These are phyloP conservation scores for Huiozyma sinensis DNA, from an alignment of 805 yeast genomes.

Conservation along the genomic window DNA sequence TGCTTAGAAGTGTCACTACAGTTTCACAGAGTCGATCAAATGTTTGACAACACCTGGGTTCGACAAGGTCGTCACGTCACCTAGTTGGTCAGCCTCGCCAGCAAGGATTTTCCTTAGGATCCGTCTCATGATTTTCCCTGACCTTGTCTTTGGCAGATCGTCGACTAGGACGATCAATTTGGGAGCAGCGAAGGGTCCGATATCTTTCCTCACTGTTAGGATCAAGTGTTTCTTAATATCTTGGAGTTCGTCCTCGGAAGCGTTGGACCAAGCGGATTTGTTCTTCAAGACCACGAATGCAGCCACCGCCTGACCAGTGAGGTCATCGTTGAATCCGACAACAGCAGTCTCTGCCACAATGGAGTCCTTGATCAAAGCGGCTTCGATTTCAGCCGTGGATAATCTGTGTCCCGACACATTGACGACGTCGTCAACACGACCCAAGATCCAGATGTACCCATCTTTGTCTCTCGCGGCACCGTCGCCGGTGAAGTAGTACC, in stretches of 20 bases:
- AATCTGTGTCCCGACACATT: slow-evolving; percentile 80
- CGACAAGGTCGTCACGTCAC: slow-evolving; percentile 68
- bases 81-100: slow-evolving; percentile 69
- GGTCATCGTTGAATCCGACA: slow-evolving; percentile 71
- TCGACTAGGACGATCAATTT: slow-evolving; percentile 59
- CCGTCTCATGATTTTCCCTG: slow-evolving; percentile 83
- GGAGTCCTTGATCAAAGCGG: slow-evolving; percentile 63
- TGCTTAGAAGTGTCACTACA: slow-evolving; percentile 4
- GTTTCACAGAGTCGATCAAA: slow-evolving; percentile 43
- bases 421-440: slow-evolving; percentile 83
- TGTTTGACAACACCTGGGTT: slow-evolving; percentile 67
- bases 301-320: slow-evolving; percentile 80
- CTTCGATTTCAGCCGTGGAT: slow-evolving; percentile 84
- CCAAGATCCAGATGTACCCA: slow-evolving; percentile 78
- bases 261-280: slow-evolving; percentile 25
- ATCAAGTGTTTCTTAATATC: slow-evolving; percentile 53
- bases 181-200: slow-evolving; percentile 84
- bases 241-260: slow-evolving; percentile 35
- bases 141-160: slow-evolving; percentile 78
- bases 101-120: slow-evolving; percentile 68
- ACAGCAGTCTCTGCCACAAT: slow-evolving; percentile 73
- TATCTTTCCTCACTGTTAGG: slow-evolving; percentile 63
- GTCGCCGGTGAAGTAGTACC: slow-evolving; percentile 78
- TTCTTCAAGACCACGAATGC: slow-evolving; percentile 70
- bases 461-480: slow-evolving; percentile 82